These are phyloP conservation scores for Aspergillus pseudoviridinutans DNA, from an alignment of 2,329 filamentous ascomycete genomes.

Conservation along the genomic window DNA sequence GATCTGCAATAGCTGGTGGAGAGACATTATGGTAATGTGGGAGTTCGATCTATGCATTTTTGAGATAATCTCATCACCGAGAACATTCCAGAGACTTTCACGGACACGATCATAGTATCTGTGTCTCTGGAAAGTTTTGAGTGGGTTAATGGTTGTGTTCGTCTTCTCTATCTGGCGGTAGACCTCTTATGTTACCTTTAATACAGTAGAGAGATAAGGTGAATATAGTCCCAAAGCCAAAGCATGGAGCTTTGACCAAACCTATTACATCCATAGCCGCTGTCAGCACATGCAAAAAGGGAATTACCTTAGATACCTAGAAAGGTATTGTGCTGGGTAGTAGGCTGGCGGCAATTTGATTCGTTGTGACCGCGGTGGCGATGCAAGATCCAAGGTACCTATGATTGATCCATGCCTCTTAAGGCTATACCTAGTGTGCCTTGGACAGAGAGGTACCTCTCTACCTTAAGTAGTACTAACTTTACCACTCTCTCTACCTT, in stretches of 20 bases:
- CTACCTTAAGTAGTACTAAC: too few species aligned
- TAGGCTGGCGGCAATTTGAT: neutral
- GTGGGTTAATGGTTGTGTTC: neutral
- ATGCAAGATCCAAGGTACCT: neutral
- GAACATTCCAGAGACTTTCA: neutral
- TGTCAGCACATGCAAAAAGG: too few species aligned
- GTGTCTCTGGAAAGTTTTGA: neutral
- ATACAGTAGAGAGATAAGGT: neutral
- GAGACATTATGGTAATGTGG: too few species aligned
- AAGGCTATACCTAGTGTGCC: too few species aligned
- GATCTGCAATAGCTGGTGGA: too few species aligned
- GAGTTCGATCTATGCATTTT: too few species aligned
- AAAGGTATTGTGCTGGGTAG: neutral
- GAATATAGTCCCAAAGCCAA: neutral
- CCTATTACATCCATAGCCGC: neutral
- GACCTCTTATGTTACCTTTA: neutral
- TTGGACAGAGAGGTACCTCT: too few species aligned
- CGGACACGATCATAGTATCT: too few species aligned
- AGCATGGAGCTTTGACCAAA: neutral
- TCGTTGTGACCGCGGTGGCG: neutral
- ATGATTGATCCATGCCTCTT: neutral
- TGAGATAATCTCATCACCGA: neutral
- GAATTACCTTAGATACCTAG: too few species aligned
- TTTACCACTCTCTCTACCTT: too few species aligned
- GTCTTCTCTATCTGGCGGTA: neutral